Conservation (phyloP, 768 basidiomycete species). For the Lactifluus piperatus region DNA sequence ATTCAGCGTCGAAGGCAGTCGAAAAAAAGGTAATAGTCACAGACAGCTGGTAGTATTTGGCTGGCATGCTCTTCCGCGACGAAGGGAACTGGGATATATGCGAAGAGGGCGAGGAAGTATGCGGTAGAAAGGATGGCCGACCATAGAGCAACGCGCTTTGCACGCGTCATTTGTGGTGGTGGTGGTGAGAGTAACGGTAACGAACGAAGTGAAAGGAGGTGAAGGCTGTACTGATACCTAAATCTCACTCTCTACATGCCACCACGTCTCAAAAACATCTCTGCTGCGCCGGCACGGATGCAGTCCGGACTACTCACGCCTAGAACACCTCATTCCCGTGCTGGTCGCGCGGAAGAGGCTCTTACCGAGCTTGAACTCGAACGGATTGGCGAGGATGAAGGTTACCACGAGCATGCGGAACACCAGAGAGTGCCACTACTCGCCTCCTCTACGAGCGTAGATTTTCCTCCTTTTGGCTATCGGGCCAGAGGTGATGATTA, state of each 20-base stretch:
- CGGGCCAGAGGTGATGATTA: slow-evolving; percentile 35
- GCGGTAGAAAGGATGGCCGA: slow-evolving; percentile 35
- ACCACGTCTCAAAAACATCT: slow-evolving; percentile 10
- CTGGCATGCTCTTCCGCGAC: slow-evolving; percentile 37
- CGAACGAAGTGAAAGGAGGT: neutral
- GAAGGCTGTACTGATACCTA: neutral
- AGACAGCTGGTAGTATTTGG: slow-evolving; percentile 51
- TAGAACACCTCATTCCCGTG: slow-evolving; percentile 53
- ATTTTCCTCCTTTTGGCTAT: slow-evolving; percentile 33
- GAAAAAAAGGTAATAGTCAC: slow-evolving; percentile 22
- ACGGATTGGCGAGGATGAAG: slow-evolving; percentile 32
- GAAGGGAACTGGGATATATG: slow-evolving; percentile 46
- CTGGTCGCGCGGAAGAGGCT: slow-evolving; percentile 48
- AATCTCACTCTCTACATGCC: slow-evolving; percentile 10
- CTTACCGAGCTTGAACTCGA: slow-evolving; percentile 42
- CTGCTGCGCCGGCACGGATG: slow-evolving; percentile 2
- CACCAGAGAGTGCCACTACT: slow-evolving; percentile 39
- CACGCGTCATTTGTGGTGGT: slow-evolving; percentile 49
- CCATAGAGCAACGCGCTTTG: slow-evolving; percentile 42
- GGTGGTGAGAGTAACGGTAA: slow-evolving; percentile 3
- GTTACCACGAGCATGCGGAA: slow-evolving; percentile 29
- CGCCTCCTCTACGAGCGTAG: slow-evolving; percentile 30
- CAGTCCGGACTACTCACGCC: slow-evolving; percentile 34
- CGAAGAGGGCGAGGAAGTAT: slow-evolving; percentile 52
- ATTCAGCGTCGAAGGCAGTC: neutral